Evolutionary conservation across 352 stramenopile genomes (phyloP), one percentile per base, ranked within the genome.

Genomic region (Peronospora destructor): DNA sequence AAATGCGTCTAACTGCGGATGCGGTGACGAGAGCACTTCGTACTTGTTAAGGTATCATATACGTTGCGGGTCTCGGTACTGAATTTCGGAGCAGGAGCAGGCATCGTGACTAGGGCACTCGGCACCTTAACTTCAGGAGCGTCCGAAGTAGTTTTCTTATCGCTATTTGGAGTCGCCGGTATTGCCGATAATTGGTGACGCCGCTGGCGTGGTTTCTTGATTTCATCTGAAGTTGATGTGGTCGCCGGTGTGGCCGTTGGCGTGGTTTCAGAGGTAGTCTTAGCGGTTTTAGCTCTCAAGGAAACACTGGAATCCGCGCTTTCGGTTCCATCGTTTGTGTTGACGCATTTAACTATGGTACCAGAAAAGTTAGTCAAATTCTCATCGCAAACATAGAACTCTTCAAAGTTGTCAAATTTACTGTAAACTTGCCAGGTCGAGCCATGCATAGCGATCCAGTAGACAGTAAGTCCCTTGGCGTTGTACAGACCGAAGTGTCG

Each of bases 401-500:
- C 12, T 36, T 14, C 7, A 32, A 32, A 42, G 14, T n/a, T 34
- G 10, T 11, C 19, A 30, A 50, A 53, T 45, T 44, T 57, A 65
- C 57, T 63, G 57, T 83, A 84, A 45, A 85, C 60, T 59, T 85
- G 71, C 71, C 69, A 85, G 33, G 59, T 49, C 2, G 64, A 14
- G n/a, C 61, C 54, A 35, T 82, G 67, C 57, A 77, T 71, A 6
- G 59, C 61, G 29, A 84, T 53, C 74, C 74, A 85, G 58, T 75
- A 79, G 36, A 78, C 69, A 3, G 64, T 77, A 10, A 84, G 54
- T 0, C 63, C 50, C 33, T 65, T 70, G 17, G 64, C 68, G 28
- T 53, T 39, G 35, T 54, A 34, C 70, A 81, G 17, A 63, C 51
- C 11, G 67, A 59, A 11, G 52, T 63, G 42, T 76, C 56, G 45